Evolutionary conservation across 2,329 filamentous ascomycete genomes (phyloP).

Genomic region (Colletotrichum musicola): DNA sequence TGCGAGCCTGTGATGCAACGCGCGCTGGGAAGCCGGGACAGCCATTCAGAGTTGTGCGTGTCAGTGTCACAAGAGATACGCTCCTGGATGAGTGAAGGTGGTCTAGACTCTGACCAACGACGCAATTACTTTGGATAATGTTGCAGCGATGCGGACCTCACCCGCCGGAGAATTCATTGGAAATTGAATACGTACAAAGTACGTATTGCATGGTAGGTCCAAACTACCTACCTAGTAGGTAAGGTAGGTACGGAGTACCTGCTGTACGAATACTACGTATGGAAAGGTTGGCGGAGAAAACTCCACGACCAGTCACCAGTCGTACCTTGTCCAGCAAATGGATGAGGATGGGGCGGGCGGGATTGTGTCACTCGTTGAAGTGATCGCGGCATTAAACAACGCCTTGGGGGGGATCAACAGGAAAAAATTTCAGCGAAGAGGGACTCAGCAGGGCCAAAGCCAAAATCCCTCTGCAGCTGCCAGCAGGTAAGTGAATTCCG

Average conservation of each 20-base stretch:
- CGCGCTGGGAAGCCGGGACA: background rate
- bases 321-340: background rate
- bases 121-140: too few species aligned
- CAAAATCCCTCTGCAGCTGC: background rate
- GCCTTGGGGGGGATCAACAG: too few species aligned
- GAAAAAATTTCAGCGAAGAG: too few species aligned
- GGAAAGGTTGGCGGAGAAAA: constrained; percentile 15
- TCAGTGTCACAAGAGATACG: background rate
- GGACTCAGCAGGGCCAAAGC: too few species aligned
- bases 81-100: too few species aligned
- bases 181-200: too few species aligned
- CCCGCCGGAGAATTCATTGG: too few species aligned
- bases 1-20: constrained; percentile 24
- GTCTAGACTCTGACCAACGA: too few species aligned
- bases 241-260: too few species aligned
- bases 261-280: too few species aligned
- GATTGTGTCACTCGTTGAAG: constrained; percentile 23
- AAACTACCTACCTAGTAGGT: background rate
- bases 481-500: background rate
- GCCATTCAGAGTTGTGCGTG: background rate
- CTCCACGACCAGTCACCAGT: constrained; percentile 22
- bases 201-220: background rate
- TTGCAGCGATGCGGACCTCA: too few species aligned
- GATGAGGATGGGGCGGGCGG: constrained; percentile 12
- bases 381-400: constrained; percentile 33